A percentile compares a stretch with the other conserved stretches of the same genome.
phyloP scores from a whole-genome alignment of 108 stramenopile species.

The Conticribra weissflogii region DNA sequence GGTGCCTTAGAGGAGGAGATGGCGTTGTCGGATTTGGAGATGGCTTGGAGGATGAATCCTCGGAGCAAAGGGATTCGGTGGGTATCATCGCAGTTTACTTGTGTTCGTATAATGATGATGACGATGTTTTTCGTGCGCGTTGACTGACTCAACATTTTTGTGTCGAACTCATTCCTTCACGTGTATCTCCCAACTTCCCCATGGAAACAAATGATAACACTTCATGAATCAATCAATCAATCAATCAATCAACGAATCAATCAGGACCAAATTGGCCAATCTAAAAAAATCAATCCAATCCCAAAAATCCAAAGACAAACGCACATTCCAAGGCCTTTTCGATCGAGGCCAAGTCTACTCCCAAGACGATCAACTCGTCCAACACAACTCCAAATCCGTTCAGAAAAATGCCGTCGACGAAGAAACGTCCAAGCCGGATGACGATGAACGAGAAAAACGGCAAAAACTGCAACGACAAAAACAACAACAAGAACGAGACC shows the following conservation, averaged over 20 bases:
- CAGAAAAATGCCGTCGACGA: slow-evolving; percentile 9
- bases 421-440: neutral
- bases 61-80: slow-evolving; percentile 29
- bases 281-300: slow-evolving; percentile 1
- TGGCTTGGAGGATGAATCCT: slow-evolving; percentile 24
- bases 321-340: slow-evolving; percentile 43
- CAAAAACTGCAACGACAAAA: too few relatives aligned
- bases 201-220: too few relatives aligned
- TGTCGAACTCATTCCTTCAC: neutral
- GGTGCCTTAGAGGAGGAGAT: slow-evolving; percentile 39
- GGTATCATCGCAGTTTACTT: too few relatives aligned
- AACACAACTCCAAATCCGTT: slow-evolving; percentile 13
- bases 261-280: slow-evolving; percentile 5
- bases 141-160: neutral
- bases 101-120: too few relatives aligned
- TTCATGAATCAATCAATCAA: too few relatives aligned
- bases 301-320: slow-evolving; percentile 35
- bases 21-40: slow-evolving; percentile 40
- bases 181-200: too few relatives aligned
- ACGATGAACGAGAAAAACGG: too few relatives aligned
- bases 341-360: slow-evolving; percentile 44
- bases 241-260: too few relatives aligned
- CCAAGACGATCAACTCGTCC: slow-evolving; percentile 27
- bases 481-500: too few relatives aligned
- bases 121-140: too few relatives aligned